Evolutionary conservation across 2,329 filamentous ascomycete species (phyloP), one percentile per base, ranked within the genome.

Genomic region (Bipolaris sorokiniana): DNA sequence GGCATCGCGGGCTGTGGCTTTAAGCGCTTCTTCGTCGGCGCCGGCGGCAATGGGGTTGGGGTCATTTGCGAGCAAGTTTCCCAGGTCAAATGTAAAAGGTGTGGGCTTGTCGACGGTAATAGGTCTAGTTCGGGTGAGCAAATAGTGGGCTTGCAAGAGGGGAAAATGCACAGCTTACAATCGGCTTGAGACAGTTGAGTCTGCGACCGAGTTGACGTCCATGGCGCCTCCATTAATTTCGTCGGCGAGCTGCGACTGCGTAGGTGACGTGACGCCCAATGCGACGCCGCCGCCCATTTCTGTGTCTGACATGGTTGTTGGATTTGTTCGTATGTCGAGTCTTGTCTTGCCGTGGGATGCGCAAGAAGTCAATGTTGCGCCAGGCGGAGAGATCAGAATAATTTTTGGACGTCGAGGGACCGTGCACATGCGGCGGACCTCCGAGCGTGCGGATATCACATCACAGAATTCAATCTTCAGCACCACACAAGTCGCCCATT

Each of bases 51-150:
- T 81, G 2, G 94, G 91, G 79, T 97, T 98, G 37, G 92, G 86
- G 79, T 98, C 95, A 73, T 88, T 88, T 77, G 88, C 90, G 73
- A 96, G 85, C 51, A 98, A 88, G 74, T 96, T 88, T 66, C 92
- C 89, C 38, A 97, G 88, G 77, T 97, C 92, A 81, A 96, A 97
- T 66, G 88, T 92, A 82, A 96, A 96, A 9, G 93, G 92, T 6
- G 90, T 96, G 4, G 92, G 89, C 79, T 96, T 96, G 59, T 88
- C 69, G 47, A 80, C 75, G 15, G 59, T 71, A 26, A 75, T 60
- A n/a, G 71, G 68, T 31, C 75, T 77, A 42, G 26, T 2, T 15
- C 1, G n/a, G 7, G 47, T 53, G 38, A 50, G 34, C 6, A 45
- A 47, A 28, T 5, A 18, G 22, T 13, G 13, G 36, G 33, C 46